Evolutionary conservation across 208 protist species (phyloP).

Genomic region (Wallacemonas sp.): DNA sequence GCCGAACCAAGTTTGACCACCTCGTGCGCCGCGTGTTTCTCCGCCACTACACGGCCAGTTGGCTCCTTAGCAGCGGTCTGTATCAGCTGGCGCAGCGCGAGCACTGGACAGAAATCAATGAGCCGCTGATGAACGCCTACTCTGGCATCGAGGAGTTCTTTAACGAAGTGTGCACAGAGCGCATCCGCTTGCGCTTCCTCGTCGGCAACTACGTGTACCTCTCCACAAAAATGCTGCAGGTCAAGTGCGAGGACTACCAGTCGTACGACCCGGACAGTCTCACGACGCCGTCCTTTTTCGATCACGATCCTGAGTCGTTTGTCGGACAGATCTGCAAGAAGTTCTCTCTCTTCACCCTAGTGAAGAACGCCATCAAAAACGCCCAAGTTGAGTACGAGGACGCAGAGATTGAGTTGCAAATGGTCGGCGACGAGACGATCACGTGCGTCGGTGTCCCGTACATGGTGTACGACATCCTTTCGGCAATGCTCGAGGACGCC

Average conservation of each 20-base stretch:
- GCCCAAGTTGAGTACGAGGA: slow-evolving; percentile 43
- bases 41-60: slow-evolving; percentile 66
- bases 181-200: slow-evolving; percentile 63
- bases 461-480: slow-evolving; percentile 72
- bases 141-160: slow-evolving; percentile 58
- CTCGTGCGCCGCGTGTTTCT: slow-evolving; percentile 63
- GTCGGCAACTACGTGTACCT: slow-evolving; percentile 78
- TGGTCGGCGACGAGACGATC: slow-evolving; percentile 43
- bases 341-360: slow-evolving; percentile 48
- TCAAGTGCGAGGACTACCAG: slow-evolving; percentile 31
- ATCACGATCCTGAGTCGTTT: slow-evolving; percentile 52
- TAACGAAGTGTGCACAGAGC: slow-evolving; percentile 50
- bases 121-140: slow-evolving; percentile 37
- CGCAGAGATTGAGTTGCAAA: slow-evolving; percentile 50
- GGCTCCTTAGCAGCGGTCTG: slow-evolving; percentile 53
- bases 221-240: slow-evolving; percentile 55
- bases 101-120: slow-evolving; percentile 48
- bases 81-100: slow-evolving; percentile 53
- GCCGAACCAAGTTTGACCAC: slow-evolving; percentile 46
- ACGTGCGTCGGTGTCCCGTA: slow-evolving; percentile 67
- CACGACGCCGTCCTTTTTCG: slow-evolving; percentile 52
- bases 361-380: slow-evolving; percentile 44
- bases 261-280: slow-evolving; percentile 37
- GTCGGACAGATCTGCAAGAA: slow-evolving; percentile 67
- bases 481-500: slow-evolving; percentile 68